A percentile compares a stretch with the other conserved stretches of the same genome.
phyloP scores from a whole-genome alignment of 148 eudicot species.

The Fagopyrum esculentum region DNA sequence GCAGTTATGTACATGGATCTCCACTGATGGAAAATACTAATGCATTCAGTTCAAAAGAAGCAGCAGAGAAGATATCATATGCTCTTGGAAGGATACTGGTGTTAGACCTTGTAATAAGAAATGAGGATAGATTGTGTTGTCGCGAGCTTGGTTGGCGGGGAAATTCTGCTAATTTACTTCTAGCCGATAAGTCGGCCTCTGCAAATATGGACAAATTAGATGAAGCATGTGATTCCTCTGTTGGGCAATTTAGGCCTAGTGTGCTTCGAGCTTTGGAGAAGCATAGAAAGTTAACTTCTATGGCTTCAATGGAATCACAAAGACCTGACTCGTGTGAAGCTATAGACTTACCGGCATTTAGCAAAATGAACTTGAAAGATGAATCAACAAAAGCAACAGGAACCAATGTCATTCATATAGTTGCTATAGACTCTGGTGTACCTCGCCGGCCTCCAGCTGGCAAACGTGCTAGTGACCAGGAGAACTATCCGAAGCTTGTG shows the following conservation, averaged over 20 bases:
- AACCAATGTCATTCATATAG: conserved; percentile 44
- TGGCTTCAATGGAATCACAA: conserved; percentile 43
- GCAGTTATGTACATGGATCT: conserved; percentile 93
- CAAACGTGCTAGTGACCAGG: conserved; percentile 80
- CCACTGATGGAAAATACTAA: conserved; percentile 74
- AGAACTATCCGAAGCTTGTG: conserved; percentile 79
- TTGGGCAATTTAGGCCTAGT: conserved; percentile 61
- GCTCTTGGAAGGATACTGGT: conserved; percentile 88
- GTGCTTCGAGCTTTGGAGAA: conserved; percentile 59
- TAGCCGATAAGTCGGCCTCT: conserved; percentile 60
- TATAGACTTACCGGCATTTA: conserved; percentile 42
- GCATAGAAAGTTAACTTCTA: conserved; percentile 70
- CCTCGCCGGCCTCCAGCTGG: conserved; percentile 98
- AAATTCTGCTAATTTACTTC: conserved; percentile 73
- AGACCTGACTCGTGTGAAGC: conserved; percentile 55
- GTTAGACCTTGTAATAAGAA: conserved; percentile 94
- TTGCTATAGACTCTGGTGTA: conserved; percentile 96
- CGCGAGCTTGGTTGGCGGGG: conserved; percentile 95
- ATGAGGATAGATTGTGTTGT: conserved; percentile 97
- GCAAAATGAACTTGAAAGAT: conserved; percentile 36
- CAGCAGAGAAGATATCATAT: conserved; percentile 66
- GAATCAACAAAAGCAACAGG: conserved; percentile 32
- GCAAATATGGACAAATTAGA: conserved; percentile 55
- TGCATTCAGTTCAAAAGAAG: conserved; percentile 64
- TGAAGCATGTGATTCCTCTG: conserved; percentile 73